These are phyloP conservation scores for Quercus berberidifolia DNA, from an alignment of 306 rosid genomes.

Conservation along the genomic window DNA sequence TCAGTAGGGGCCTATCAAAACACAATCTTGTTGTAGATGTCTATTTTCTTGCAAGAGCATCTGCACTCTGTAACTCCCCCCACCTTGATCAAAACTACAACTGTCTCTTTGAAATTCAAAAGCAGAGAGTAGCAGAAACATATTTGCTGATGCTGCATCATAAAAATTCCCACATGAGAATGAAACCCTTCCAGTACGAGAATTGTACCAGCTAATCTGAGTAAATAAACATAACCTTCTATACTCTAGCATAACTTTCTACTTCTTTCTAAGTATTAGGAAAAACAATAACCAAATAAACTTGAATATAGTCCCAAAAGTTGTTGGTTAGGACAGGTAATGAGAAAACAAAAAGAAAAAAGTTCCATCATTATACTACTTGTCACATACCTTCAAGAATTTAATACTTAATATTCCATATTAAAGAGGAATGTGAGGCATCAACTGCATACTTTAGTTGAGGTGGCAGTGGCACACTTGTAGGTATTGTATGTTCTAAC, in stretches of 20 bases:
- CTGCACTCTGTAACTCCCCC: too few species aligned
- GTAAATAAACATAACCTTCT: background rate
- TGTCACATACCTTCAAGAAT: conserved; percentile 27
- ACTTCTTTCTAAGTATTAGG: background rate
- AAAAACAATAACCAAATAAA: background rate
- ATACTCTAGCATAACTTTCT: background rate
- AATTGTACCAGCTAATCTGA: too few species aligned
- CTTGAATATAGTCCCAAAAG: background rate
- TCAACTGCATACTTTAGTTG: conserved; percentile 58
- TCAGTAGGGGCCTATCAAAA: too few species aligned
- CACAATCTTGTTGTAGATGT: too few species aligned
- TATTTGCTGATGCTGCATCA: too few species aligned
- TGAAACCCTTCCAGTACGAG: too few species aligned
- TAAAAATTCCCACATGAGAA: too few species aligned
- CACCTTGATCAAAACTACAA: too few species aligned
- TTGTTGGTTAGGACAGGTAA: conserved; percentile 3
- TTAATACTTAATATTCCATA: conserved; percentile 77
- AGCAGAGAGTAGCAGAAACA: too few species aligned
- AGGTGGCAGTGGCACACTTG: conserved; percentile 39
- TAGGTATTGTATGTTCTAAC: conserved; percentile 39
- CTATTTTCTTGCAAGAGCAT: too few species aligned
- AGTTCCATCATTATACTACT: background rate
- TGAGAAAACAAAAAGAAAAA: background rate
- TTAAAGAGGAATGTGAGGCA: conserved; percentile 56
- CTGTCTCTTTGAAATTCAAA: too few species aligned